These are phyloP conservation scores for Camelina neglecta DNA, from an alignment of 345 rosid species.

Conservation along the genomic window DNA sequence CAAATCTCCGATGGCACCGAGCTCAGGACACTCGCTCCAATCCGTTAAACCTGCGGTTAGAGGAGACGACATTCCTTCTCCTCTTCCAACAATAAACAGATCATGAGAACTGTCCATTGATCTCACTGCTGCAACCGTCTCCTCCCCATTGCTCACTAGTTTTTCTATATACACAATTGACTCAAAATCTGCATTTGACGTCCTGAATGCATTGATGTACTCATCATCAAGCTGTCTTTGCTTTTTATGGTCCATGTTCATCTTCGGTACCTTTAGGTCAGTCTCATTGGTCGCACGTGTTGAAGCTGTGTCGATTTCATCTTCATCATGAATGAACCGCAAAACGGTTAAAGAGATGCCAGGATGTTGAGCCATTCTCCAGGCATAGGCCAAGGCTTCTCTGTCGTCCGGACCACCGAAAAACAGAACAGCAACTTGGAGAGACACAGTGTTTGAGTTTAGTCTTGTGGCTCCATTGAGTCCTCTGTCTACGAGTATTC, in stretches of 20 bases:
- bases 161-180: conserved; percentile 56
- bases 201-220: conserved; percentile 57
- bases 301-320: conserved; percentile 32
- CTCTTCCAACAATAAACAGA: conserved; percentile 90
- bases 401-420: conserved; percentile 90
- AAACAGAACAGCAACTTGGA: conserved; percentile 74
- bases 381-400: conserved; percentile 79
- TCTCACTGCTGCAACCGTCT: conserved; percentile 74
- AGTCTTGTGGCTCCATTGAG: conserved; percentile 61
- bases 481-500: conserved; percentile 90
- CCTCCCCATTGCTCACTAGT: conserved; percentile 77
- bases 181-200: conserved; percentile 50
- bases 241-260: conserved; percentile 42
- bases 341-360: conserved; percentile 65
- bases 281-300: conserved; percentile 3
- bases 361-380: conserved; percentile 83
- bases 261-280: conserved; percentile 28
- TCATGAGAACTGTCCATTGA: conserved; percentile 74
- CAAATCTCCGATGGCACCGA: conserved; percentile 92
- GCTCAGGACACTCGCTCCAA: conserved; percentile 99
- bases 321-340: conserved; percentile 60
- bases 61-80: conserved; percentile 73
- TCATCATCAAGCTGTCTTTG: conserved; percentile 69
- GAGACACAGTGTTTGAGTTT: conserved; percentile 59
- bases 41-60: conserved; percentile 89